Conservation (phyloP, 1,139 yeast species). For the Yamadazyma membranifaciens region DNA sequence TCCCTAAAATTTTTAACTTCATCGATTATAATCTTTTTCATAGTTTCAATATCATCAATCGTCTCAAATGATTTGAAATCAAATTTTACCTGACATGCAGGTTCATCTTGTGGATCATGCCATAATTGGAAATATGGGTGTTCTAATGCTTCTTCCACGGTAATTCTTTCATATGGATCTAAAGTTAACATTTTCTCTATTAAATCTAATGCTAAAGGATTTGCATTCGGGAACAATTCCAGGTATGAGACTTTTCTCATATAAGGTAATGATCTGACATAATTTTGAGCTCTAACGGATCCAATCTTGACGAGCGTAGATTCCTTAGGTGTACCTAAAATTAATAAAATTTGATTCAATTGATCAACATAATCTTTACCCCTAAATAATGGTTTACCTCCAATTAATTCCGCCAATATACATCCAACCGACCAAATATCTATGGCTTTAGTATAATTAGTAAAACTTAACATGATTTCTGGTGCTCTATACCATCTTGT, state of each 20-base stretch:
- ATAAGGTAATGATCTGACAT: constrained; percentile 80
- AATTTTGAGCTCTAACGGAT: constrained; percentile 86
- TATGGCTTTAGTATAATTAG: constrained; percentile 91
- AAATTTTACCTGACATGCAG: constrained; percentile 76
- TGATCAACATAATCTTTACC: constrained; percentile 97
- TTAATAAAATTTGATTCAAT: constrained; percentile 78
- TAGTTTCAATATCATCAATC: constrained; percentile 73
- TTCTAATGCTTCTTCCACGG: constrained; percentile 83
- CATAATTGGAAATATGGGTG: constrained; percentile 90
- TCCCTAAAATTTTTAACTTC: constrained; percentile 82
- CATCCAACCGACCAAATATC: constrained; percentile 98
- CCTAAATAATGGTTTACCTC: constrained; percentile 88
- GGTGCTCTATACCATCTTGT: constrained; percentile 99
- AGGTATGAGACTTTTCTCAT: constrained; percentile 80
- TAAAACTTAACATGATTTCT: constrained; percentile 91
- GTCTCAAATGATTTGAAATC: constrained; percentile 85
- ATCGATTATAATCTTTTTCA: constrained; percentile 74
- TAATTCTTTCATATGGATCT: constrained; percentile 83
- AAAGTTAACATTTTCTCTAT: constrained; percentile 79
- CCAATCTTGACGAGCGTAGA: constrained; percentile 82
- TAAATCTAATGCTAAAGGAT: constrained; percentile 82
- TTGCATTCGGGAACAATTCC: constrained; percentile 76
- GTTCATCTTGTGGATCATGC: constrained; percentile 97
- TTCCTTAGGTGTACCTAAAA: constrained; percentile 89
- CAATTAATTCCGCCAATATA: constrained; percentile 87